Evolutionary conservation across 1,139 yeast species (phyloP), one percentile per base, ranked within the genome.

Genomic region (Yamadazyma songkhlaensis): DNA sequence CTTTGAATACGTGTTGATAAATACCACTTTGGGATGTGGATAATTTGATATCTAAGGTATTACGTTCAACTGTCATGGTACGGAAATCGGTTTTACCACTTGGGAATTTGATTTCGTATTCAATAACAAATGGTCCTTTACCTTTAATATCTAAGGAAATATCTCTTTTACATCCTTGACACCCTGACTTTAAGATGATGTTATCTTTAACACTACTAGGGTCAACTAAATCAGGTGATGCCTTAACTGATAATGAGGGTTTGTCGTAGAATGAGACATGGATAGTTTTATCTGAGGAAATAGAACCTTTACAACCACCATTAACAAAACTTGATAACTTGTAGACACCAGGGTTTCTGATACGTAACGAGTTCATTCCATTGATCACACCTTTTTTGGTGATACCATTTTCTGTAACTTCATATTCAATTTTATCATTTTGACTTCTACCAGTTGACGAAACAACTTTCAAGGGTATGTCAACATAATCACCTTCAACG

Each of bases 121-220:
- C 79, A 28, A 90, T 65, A 8, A 77, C 62, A 49, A 88, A 89
- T 23, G 97, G 97, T 0, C 84, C 72, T 4, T 75, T 63, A 1
- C 96, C 96, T 32, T 62, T 51, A 27, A 71, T 49, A 3, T 49
- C 38, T 29, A 71, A 42, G 2, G 50, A 49, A 8, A 62, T 51
- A 21, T 53, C 52, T 33, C 59, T 57, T 1, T 43, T 40, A 33
- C 65, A 53, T 21, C 56, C 54, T 39, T 64, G 69, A 41, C 77
- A 71, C 4, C 66, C 55, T 3, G 70, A 50, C 8, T 49, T 53
- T 37, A 70, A 50, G 27, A 58, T 58, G 14, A 62, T 24, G 11
- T 36, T 37, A 27, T 37, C n/a, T 39, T 36, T 23, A 3, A 24
- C 31, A 26, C 31, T 25, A 7, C 12, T 14, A 8, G 38, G 25